Evolutionary conservation across 2,329 filamentous ascomycete species (phyloP).

Genomic region (Aspergillus quadricinctus): DNA sequence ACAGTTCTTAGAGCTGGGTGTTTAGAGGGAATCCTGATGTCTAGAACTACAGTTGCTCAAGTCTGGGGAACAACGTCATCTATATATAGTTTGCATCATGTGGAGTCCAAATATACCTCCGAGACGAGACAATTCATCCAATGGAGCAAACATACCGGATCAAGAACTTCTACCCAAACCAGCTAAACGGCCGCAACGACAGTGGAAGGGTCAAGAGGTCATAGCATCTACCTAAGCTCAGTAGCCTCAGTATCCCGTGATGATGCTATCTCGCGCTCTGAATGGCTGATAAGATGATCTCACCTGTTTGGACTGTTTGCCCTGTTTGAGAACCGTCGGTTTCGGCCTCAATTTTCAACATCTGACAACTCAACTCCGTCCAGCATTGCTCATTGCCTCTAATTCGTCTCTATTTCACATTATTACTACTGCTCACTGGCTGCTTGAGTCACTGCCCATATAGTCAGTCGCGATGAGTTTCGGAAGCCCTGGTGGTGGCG

Average conservation of each 20-base stretch:
- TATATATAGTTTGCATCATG: neutral
- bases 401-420: neutral
- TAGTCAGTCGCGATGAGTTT: conserved; percentile 47
- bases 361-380: neutral
- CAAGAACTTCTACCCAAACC: neutral
- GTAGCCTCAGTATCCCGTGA: neutral
- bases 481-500: conserved; percentile 65
- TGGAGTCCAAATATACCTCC: too few species aligned
- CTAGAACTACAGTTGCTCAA: neutral
- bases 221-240: neutral
- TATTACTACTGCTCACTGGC: neutral
- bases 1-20: neutral
- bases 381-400: neutral
- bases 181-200: neutral
- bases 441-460: neutral
- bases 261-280: neutral
- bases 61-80: conserved; percentile 6
- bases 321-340: conserved; percentile 21
- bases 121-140: neutral
- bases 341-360: conserved; percentile 6
- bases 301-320: conserved; percentile 24
- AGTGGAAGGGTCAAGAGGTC: neutral
- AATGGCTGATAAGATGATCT: neutral
- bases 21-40: neutral
- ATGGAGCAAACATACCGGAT: neutral